Conservation (phyloP, 345 rosid genomes). For the Arabis alpina region DNA sequence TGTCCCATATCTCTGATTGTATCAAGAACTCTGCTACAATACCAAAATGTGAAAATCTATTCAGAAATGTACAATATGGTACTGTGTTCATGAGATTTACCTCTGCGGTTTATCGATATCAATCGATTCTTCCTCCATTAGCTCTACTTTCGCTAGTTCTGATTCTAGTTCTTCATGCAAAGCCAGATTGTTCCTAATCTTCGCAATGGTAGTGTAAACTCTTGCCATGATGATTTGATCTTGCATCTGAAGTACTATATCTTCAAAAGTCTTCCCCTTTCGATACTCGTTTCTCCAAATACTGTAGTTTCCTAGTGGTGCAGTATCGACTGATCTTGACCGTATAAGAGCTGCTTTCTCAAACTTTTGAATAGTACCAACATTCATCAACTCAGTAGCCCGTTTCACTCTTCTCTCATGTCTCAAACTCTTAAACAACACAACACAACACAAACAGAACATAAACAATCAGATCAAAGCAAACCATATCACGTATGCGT, state of each 20-base stretch:
- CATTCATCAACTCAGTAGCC: slow-evolving; percentile 64
- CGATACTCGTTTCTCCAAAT: slow-evolving; percentile 82
- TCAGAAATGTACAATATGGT: background rate
- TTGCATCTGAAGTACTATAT: slow-evolving; percentile 66
- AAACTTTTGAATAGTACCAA: slow-evolving; percentile 56
- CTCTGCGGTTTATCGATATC: slow-evolving; percentile 71
- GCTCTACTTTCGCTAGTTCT: slow-evolving; percentile 61
- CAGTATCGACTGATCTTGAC: slow-evolving; percentile 80
- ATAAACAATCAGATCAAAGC: slow-evolving; percentile 3
- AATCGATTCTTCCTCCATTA: slow-evolving; percentile 58
- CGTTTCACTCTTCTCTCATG: slow-evolving; percentile 68
- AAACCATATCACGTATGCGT: background rate
- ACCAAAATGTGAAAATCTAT: slow-evolving; percentile 5
- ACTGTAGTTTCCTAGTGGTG: slow-evolving; percentile 80
- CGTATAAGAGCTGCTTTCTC: slow-evolving; percentile 86
- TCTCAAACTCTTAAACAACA: slow-evolving; percentile 63
- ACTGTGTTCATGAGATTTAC: slow-evolving; percentile 45
- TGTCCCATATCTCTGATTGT: slow-evolving; percentile 83
- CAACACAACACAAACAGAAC: background rate
- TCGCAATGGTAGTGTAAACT: slow-evolving; percentile 78
- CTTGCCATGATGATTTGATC: slow-evolving; percentile 95
- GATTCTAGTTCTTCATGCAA: slow-evolving; percentile 68
- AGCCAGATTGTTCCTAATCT: slow-evolving; percentile 59
- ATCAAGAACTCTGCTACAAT: slow-evolving; percentile 58
- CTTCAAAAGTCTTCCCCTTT: slow-evolving; percentile 60